Base-by-base conservation (phyloP, 2,329 filamentous ascomycete species). In the Boeremia exigua region DNA sequence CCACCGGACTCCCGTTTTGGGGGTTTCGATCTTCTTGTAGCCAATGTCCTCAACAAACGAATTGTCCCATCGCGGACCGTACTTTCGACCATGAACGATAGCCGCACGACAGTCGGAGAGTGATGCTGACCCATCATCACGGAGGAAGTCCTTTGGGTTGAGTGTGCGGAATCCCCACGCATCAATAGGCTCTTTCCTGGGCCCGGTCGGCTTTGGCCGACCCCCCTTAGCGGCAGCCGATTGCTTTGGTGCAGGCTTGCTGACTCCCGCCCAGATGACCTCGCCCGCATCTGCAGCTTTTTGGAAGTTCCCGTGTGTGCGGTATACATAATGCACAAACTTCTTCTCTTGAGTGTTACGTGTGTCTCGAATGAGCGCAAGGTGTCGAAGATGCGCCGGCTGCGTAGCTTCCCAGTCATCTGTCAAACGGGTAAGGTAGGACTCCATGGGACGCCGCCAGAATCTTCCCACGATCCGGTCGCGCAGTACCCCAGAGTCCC, bases 341-440 rank as follows among this genome's bases (percentile, higher is more conserved):
- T 70, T 74, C 54, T 70, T 74, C 15, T 81, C 82, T 11, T 77
- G 73, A 12, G 76, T 76, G 12, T 82, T 75, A 2, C 77, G 75
- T 6, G 79, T 82, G 50, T 86, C 84, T 57, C 84, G 76, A 30
- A 87, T 78, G 28, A 88, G 75, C 10, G 81, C 78, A 14, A 86
- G 71, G 63, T 86, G 84, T 15, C 82, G 80, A 19, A 87, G 75
- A 66, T 86, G 80, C 3, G 75, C 71, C 23, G 85, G 85, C 61
- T 88, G 86, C n/a, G 82, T 82, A 14, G 81, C 64, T 49, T 84
- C 80, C 81, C 84, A 86, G 50, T 79, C 75, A 52, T 85, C 80
- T 2, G 82, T 82, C 33, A 88, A 62, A 25, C 83, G 80, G 44
- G 71, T 72, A 19, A 87, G 66, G 17, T 80, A 72, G 28, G 80